These are phyloP conservation scores for Fusarium azukiicola DNA, from an alignment of 2,329 filamentous ascomycete species.

Conservation along the genomic window DNA sequence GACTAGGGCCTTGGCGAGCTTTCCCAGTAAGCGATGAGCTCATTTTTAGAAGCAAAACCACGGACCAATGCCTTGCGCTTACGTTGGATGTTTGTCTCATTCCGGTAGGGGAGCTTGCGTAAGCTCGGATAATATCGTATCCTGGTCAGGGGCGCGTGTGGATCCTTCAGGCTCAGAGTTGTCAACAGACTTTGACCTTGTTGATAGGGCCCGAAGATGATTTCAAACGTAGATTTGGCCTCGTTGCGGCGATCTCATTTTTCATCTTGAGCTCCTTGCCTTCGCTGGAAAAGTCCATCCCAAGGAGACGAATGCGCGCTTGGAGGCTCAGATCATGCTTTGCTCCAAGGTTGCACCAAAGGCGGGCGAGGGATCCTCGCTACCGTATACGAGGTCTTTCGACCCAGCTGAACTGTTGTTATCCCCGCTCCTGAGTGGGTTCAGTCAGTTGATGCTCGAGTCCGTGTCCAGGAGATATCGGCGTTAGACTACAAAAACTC, in stretches of 20 bases:
- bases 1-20: neutral
- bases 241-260: neutral
- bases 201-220: neutral
- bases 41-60: neutral
- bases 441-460: neutral
- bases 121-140: conserved; percentile 10
- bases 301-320: neutral
- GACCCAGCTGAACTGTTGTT: neutral
- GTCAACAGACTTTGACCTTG: neutral
- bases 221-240: neutral
- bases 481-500: neutral
- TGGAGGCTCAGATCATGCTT: neutral
- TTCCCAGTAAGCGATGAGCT: neutral
- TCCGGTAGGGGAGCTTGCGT: neutral
- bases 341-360: neutral
- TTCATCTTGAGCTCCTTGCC: neutral
- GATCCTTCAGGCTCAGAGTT: neutral
- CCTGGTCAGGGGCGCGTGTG: neutral
- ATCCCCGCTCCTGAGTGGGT: neutral
- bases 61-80: neutral
- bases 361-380: neutral
- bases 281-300: neutral
- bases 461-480: neutral
- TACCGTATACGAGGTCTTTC: neutral
- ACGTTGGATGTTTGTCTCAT: conserved; percentile 2